Percentiles rank a stretch among this genome's conserved stretches.
Conservation (phyloP, 2,329 filamentous ascomycete species). For the Escovopsis sp. region DNA sequence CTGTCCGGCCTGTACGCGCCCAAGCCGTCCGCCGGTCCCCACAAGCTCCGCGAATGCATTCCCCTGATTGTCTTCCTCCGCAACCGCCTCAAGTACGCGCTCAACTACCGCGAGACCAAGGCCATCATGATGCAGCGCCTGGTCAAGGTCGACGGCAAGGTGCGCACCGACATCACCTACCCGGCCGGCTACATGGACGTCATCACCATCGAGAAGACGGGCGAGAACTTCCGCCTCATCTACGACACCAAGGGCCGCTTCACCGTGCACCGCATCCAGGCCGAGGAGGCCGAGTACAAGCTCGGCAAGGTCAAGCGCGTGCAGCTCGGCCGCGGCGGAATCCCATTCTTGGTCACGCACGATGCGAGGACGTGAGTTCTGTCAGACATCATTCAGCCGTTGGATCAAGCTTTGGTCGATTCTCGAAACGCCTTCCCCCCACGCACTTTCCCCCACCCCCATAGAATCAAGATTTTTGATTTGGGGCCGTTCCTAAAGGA, state of each 20-base stretch:
- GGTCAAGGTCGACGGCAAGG: constrained; percentile 99
- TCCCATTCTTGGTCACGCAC: constrained; percentile 99
- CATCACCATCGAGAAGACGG: constrained; percentile 98
- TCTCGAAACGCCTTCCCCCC: constrained; percentile 19
- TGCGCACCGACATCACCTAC: constrained; percentile 97
- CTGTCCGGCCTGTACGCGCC: constrained; percentile 80
- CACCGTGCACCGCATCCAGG: constrained; percentile 98
- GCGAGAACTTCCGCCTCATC: constrained; percentile 99
- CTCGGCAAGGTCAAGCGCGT: constrained; percentile 99
- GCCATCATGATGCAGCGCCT: constrained; percentile 98
- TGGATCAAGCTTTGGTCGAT: constrained; percentile 97
- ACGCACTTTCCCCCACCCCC: constrained; percentile 14
- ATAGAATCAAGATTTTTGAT: constrained; percentile 22
- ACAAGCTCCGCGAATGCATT: constrained; percentile 99
- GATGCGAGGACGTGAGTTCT: constrained; percentile 99
- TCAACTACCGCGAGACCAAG: constrained; percentile 96
- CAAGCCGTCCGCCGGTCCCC: constrained; percentile 66
- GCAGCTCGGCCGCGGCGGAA: constrained; percentile 96
- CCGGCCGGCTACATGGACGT: constrained; percentile 99
- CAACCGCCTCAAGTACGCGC: constrained; percentile 95
- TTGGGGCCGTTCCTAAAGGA: no score
- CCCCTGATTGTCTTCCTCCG: constrained; percentile 98
- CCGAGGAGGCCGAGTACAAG: constrained; percentile 99
- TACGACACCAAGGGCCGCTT: constrained; percentile 99
- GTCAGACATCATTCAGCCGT: constrained; percentile 98